A percentile compares a stretch with the other conserved stretches of the same genome.
These are phyloP conservation scores for Tulasnella calospora DNA, from an alignment of 768 basidiomycete genomes.

Conservation along the genomic window DNA sequence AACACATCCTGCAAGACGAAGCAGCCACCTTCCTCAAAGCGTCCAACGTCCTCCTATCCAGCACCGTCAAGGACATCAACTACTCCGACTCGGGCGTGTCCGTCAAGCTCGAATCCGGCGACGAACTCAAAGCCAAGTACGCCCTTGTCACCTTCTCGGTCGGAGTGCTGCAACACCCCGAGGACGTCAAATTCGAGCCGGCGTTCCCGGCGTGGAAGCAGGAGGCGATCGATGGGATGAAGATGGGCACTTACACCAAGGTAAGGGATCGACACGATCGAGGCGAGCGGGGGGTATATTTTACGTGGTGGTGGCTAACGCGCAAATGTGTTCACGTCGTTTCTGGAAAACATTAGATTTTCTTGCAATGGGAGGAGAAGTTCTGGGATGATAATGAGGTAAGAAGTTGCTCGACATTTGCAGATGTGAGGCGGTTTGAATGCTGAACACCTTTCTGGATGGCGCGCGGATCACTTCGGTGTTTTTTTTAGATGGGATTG, in stretches of 20 bases:
- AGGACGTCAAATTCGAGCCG: conserved; percentile 55
- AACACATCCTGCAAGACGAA: conserved; percentile 51
- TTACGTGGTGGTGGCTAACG: neutral
- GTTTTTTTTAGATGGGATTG: conserved; percentile 50
- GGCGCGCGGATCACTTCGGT: neutral
- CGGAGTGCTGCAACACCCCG: conserved; percentile 58
- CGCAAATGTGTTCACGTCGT: no score
- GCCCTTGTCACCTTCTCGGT: conserved; percentile 64
- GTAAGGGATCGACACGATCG: neutral
- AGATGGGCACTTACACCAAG: conserved; percentile 63
- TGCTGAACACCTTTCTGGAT: no score
- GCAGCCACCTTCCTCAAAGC: conserved; percentile 51
- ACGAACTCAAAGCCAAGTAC: conserved; percentile 49
- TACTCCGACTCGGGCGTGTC: conserved; percentile 46
- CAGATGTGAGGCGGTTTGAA: no score
- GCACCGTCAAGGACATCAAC: conserved; percentile 47
- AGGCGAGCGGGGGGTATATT: neutral
- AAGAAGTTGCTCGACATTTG: neutral
- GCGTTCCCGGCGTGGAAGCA: conserved; percentile 53
- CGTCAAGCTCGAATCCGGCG: conserved; percentile 46
- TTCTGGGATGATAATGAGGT: conserved; percentile 53
- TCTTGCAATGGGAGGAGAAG: conserved; percentile 55
- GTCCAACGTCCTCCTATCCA: conserved; percentile 47
- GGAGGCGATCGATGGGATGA: conserved; percentile 60
- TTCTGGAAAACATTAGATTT: conserved; percentile 41